Conservation (phyloP, 768 basidiomycete genomes). For the Hygrocybe punicea region DNA sequence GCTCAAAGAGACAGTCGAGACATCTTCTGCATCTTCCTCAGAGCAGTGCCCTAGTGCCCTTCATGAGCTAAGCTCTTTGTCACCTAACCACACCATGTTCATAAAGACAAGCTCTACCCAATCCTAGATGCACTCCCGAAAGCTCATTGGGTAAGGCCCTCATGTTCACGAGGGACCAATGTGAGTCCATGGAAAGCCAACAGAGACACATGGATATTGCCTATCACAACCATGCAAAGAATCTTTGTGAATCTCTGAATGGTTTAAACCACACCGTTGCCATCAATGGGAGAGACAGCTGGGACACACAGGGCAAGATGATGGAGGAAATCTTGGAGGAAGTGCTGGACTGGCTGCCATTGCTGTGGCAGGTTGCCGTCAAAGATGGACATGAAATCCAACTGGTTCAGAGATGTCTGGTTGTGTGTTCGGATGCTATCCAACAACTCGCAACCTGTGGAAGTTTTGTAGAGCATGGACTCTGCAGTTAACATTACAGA, state of each 20-base stretch:
- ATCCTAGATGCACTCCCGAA: neutral
- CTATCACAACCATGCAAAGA: neutral
- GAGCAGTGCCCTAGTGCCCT: no score
- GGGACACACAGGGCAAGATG: neutral
- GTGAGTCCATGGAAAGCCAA: neutral
- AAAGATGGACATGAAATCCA: neutral
- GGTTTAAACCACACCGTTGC: neutral
- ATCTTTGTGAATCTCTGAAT: neutral
- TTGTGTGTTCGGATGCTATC: neutral
- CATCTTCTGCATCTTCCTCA: no score
- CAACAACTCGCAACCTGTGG: neutral
- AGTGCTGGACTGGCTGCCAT: neutral
- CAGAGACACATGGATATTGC: neutral
- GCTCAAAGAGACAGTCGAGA: no score
- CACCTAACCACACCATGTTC: no score
- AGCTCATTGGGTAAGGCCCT: neutral
- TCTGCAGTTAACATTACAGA: neutral
- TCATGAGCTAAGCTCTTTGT: no score
- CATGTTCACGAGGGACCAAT: neutral
- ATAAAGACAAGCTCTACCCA: conserved; percentile 2
- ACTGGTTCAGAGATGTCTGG: neutral
- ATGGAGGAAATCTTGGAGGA: neutral
- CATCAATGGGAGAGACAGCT: neutral
- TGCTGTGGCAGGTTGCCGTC: neutral
- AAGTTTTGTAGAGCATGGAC: neutral